Conservation (phyloP, 495 filamentous ascomycete genomes). For the Lasiosphaeriaceae sp. region DNA sequence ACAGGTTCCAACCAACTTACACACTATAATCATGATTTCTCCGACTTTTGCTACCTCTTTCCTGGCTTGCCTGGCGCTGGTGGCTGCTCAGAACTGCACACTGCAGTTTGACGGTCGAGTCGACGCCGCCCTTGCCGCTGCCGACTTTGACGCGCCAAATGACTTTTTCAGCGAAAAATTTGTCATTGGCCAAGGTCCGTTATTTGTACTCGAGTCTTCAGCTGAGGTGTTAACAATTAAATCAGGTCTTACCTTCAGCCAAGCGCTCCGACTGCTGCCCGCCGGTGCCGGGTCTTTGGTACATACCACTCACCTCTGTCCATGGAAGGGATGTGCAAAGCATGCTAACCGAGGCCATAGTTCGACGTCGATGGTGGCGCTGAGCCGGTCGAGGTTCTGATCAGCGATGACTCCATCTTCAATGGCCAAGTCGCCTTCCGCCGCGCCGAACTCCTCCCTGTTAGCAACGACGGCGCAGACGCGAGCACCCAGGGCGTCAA, state of each 20-base stretch:
- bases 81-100: slow-evolving; percentile 25
- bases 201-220: too few species aligned
- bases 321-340: background rate
- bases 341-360: slow-evolving; percentile 5
- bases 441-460: slow-evolving; percentile 44
- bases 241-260: slow-evolving; percentile 24
- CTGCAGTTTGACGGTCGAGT: slow-evolving; percentile 38
- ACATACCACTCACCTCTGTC: background rate
- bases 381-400: slow-evolving; percentile 28
- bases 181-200: slow-evolving; percentile 26
- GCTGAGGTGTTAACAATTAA: background rate
- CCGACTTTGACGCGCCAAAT: slow-evolving; percentile 29
- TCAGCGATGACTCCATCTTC: slow-evolving; percentile 48
- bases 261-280: slow-evolving; percentile 22
- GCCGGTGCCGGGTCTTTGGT: slow-evolving; percentile 24
- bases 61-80: slow-evolving; percentile 5
- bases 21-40: slow-evolving; percentile 14
- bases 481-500: slow-evolving; percentile 39
- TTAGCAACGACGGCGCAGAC: slow-evolving; percentile 42
- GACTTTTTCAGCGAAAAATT: slow-evolving; percentile 29
- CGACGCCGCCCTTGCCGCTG: slow-evolving; percentile 18
- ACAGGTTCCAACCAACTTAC: background rate
- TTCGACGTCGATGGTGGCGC: slow-evolving; percentile 25
- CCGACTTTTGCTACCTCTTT: background rate
- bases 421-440: slow-evolving; percentile 46